Percentiles rank a stretch among this genome's conserved stretches.
These are phyloP conservation scores for Lonicera japonica DNA, from an alignment of 129 eudicot species.

Conservation along the genomic window DNA sequence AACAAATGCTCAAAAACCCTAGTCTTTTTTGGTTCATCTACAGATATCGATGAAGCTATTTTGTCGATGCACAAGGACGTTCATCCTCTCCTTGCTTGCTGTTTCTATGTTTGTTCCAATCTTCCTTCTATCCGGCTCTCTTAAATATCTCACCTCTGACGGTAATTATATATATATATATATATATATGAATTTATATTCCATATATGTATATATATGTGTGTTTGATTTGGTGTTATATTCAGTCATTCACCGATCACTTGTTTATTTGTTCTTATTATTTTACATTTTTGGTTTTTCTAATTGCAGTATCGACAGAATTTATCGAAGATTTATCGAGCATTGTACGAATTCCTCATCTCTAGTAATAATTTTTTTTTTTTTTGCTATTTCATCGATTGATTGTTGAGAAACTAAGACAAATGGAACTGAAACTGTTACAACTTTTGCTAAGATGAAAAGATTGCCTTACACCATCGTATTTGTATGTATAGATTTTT, in stretches of 20 bases:
- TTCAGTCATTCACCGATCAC: too few relatives aligned
- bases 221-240: background rate
- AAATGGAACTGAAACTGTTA: background rate
- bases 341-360: conserved; percentile 40
- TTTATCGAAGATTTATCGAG: conserved; percentile 59
- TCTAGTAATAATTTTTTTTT: too few relatives aligned
- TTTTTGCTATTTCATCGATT: too few relatives aligned
- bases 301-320: conserved; percentile 41
- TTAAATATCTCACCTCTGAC: background rate
- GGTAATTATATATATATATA: background rate
- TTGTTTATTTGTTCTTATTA: conserved; percentile 2
- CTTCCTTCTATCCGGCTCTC: conserved; percentile 42
- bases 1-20: conserved; percentile 34
- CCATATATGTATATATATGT: background rate
- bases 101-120: conserved; percentile 67
- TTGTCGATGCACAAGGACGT: conserved; percentile 64
- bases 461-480: background rate
- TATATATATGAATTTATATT: background rate
- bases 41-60: conserved; percentile 57
- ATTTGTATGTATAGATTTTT: too few relatives aligned
- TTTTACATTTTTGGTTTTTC: conserved; percentile 2
- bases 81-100: conserved; percentile 75
- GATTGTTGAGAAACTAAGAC: too few relatives aligned
- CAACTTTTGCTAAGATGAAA: background rate
- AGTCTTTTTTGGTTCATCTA: conserved; percentile 2